Conservation (phyloP, 257 asterid species). For the Knoxia roxburghii region DNA sequence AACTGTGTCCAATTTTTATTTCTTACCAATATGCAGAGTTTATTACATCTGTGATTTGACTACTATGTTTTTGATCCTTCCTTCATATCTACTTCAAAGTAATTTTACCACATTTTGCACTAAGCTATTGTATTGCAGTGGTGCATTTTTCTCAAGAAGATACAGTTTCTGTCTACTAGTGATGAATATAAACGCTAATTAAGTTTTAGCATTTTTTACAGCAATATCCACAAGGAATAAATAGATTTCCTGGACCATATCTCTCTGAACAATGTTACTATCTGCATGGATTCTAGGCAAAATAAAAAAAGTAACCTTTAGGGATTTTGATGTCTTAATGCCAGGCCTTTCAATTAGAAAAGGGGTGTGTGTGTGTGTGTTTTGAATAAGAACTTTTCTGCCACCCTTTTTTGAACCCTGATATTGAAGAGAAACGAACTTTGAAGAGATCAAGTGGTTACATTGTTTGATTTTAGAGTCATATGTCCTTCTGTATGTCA, state of each 20-base stretch:
- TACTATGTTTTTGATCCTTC: not conserved
- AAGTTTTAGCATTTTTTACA: no score
- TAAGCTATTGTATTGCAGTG: not conserved
- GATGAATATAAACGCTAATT: not conserved
- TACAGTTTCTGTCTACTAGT: not conserved
- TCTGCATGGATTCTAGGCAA: not conserved
- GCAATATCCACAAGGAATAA: not conserved
- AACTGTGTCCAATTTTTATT: no score
- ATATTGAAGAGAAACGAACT: no score
- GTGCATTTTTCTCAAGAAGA: not conserved
- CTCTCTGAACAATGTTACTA: not conserved
- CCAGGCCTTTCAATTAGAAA: not conserved
- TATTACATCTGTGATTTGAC: not conserved
- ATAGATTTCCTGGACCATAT: no score
- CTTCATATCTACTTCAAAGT: not conserved
- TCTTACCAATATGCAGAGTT: not conserved
- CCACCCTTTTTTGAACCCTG: no score
- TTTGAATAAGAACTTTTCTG: no score
- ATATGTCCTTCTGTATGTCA: not conserved
- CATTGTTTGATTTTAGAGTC: not conserved
- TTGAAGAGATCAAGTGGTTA: not conserved
- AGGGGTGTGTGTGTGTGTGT: not conserved
- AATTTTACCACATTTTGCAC: not conserved
- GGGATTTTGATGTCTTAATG: not conserved
- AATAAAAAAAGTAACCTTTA: not conserved